phyloP scores from a whole-genome alignment of 176 grass and related monocot genomes.

The Zea luxurians region DNA sequence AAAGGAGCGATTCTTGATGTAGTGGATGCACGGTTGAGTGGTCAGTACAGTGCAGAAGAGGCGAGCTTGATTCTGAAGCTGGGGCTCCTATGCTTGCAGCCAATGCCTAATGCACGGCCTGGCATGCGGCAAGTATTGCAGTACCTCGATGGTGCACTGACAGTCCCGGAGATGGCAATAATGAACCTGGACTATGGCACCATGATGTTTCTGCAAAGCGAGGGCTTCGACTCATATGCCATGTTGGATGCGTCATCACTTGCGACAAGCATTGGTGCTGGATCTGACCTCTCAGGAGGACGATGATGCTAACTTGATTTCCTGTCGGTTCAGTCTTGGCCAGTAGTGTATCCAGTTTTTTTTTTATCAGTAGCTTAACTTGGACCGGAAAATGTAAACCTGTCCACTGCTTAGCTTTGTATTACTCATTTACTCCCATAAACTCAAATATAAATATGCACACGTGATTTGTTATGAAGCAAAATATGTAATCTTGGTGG shows the following conservation, averaged over 20 bases:
- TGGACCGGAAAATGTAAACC: neutral
- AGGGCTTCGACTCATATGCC: slow-evolving; percentile 30
- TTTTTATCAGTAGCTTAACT: neutral
- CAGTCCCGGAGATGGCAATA: slow-evolving; percentile 34
- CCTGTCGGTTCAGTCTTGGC: neutral
- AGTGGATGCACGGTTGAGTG: slow-evolving; percentile 39
- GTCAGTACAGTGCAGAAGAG: slow-evolving; percentile 27
- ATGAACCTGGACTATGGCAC: slow-evolving; percentile 28
- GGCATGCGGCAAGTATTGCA: slow-evolving; percentile 52
- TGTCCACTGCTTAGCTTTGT: neutral
- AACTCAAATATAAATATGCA: neutral
- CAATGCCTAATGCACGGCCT: slow-evolving; percentile 38
- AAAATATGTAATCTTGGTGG: neutral
- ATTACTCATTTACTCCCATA: neutral
- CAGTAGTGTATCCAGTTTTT: neutral
- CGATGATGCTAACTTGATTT: slow-evolving; percentile 26
- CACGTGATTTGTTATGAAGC: neutral
- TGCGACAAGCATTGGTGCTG: slow-evolving; percentile 13
- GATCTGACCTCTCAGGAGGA: slow-evolving; percentile 33
- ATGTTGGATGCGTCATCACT: slow-evolving; percentile 24
- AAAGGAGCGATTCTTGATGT: slow-evolving; percentile 31
- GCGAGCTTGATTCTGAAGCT: slow-evolving; percentile 48
- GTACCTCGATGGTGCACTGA: slow-evolving; percentile 14
- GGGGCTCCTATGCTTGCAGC: slow-evolving; percentile 58
- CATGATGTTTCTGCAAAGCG: slow-evolving; percentile 39